Percentiles rank a stretch among this genome's conserved stretches.
phyloP scores from a whole-genome alignment of 345 rosid species.

The Eucalyptus marginata region DNA sequence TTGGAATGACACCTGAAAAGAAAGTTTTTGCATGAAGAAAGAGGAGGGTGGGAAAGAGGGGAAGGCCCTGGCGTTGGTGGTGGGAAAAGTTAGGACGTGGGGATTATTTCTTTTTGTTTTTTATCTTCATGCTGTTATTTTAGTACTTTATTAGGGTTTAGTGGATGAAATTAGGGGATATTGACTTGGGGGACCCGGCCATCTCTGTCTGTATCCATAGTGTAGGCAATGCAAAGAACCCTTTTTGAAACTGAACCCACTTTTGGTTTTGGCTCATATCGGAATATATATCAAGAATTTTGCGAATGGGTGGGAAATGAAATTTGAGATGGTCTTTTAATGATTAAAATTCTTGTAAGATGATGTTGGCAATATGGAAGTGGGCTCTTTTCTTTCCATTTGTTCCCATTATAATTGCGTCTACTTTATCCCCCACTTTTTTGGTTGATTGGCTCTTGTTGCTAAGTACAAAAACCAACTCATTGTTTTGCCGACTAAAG shows the following conservation, averaged over 20 bases:
- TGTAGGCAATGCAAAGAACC: conserved; percentile 5
- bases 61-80: neutral
- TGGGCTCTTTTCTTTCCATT: neutral
- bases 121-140: neutral
- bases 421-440: neutral
- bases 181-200: neutral
- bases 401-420: conserved; percentile 1
- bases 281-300: conserved; percentile 1
- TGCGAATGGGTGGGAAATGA: conserved; percentile 21
- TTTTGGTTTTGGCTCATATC: conserved; percentile 6
- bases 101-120: neutral
- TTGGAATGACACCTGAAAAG: conserved; percentile 46
- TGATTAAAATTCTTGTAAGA: conserved; percentile 5
- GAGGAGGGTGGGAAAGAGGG: neutral
- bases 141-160: neutral
- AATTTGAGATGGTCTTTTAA: neutral
- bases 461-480: conserved; percentile 19
- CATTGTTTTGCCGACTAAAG: conserved; percentile 22
- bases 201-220: conserved; percentile 18
- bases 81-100: neutral
- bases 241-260: neutral
- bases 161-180: neutral
- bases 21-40: neutral
- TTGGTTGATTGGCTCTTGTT: neutral
- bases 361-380: conserved; percentile 7